A percentile compares a stretch with the other conserved stretches of the same genome.
These are phyloP conservation scores for Candida coleopterorum DNA, from an alignment of 805 yeast species.

Conservation along the genomic window DNA sequence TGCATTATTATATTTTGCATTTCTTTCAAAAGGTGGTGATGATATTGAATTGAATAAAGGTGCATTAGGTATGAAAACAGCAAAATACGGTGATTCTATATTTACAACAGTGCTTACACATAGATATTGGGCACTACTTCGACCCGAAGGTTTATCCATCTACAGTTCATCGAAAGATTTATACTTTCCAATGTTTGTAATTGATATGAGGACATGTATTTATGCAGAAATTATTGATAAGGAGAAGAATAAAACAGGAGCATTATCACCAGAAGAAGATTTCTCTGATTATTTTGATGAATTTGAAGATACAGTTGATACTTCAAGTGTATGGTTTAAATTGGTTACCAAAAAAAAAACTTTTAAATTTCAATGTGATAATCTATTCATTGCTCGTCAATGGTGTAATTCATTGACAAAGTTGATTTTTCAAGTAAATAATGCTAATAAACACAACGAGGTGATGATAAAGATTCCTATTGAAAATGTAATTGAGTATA, in stretches of 20 bases:
- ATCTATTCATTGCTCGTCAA: constrained; percentile 62
- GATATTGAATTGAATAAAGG: constrained; percentile 28
- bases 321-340: constrained; percentile 46
- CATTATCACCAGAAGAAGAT: constrained; percentile 2
- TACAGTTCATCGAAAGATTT: constrained; percentile 70
- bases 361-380: constrained; percentile 70
- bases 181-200: constrained; percentile 76
- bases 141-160: constrained; percentile 62
- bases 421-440: constrained; percentile 59
- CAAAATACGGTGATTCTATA: constrained; percentile 34
- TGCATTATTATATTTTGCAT: constrained; percentile 71
- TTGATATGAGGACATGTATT: constrained; percentile 63
- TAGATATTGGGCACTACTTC: constrained; percentile 78
- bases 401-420: constrained; percentile 78
- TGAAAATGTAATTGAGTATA: constrained; percentile 58
- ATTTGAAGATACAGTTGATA: constrained; percentile 25
- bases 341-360: constrained; percentile 52
- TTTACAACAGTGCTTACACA: constrained; percentile 32
- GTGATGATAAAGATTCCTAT: constrained; percentile 77
- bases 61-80: constrained; percentile 33
- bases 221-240: constrained; percentile 49
- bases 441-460: constrained; percentile 66
- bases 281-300: constrained; percentile 14
- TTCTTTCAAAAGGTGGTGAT: constrained; percentile 53
- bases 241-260: constrained; percentile 12